Conservation (phyloP, 352 stramenopile genomes). For the Pythium monospermum region DNA sequence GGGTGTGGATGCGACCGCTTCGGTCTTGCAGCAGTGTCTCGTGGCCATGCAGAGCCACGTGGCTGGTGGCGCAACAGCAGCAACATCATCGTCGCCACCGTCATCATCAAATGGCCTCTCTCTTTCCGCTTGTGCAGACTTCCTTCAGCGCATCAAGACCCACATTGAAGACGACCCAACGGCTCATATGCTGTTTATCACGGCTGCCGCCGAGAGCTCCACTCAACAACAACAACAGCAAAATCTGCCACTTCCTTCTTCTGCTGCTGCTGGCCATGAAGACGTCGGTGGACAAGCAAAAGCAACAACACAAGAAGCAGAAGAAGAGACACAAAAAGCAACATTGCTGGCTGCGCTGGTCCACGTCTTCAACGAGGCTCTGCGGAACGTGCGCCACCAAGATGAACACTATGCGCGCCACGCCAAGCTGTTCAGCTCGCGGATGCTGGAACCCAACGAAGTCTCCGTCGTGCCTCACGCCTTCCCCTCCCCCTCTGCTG, state of each 20-base stretch:
- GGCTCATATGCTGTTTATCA: constrained; percentile 17
- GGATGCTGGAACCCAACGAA: constrained; percentile 60
- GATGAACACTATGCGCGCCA: constrained; percentile 66
- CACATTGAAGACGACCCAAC: constrained; percentile 20
- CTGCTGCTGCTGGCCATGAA: too few species aligned
- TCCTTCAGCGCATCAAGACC: constrained; percentile 2
- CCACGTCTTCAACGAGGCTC: constrained; percentile 27
- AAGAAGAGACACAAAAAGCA: too few species aligned
- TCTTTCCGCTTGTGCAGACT: constrained; percentile 3
- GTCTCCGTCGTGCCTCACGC: constrained; percentile 37
- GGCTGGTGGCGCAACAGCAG: background rate
- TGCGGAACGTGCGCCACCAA: constrained; percentile 38
- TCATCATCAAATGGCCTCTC: background rate
- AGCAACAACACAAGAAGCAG: background rate
- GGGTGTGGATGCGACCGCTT: background rate
- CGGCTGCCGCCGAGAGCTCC: background rate
- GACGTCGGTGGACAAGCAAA: background rate
- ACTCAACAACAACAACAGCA: background rate
- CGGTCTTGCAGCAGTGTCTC: background rate
- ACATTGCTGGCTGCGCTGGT: too few species aligned
- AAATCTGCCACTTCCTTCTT: too few species aligned
- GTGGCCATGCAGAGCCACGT: background rate
- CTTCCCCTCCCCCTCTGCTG: too few species aligned
- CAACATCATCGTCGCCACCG: background rate
- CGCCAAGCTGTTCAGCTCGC: constrained; percentile 57